Evolutionary conservation across 192 early-diverging fungal genomes (phyloP).

Genomic region (Backusella australiensis): DNA sequence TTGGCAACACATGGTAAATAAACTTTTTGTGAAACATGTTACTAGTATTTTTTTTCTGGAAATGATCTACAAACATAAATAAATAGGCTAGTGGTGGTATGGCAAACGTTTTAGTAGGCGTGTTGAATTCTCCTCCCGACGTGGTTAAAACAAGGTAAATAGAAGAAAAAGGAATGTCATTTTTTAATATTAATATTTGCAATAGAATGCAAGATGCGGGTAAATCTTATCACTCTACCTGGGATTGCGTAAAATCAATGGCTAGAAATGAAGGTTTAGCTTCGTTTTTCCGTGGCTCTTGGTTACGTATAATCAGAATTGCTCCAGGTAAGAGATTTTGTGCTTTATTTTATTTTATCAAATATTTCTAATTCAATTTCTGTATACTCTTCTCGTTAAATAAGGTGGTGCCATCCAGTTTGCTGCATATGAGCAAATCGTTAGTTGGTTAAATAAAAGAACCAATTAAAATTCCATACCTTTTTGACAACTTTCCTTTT

Average conservation of each 20-base stretch:
- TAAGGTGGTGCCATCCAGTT: constrained; percentile 41
- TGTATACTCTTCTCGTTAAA: constrained; percentile 11
- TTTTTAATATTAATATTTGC: not conserved
- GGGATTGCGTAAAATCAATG: constrained; percentile 35
- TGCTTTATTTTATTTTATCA: not conserved
- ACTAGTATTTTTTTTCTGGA: not conserved
- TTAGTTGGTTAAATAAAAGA: constrained; percentile 22
- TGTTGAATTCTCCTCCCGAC: constrained; percentile 43
- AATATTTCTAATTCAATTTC: not conserved
- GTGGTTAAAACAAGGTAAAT: constrained; percentile 42
- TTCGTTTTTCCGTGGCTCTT: constrained; percentile 41
- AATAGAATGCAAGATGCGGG: constrained; percentile 44
- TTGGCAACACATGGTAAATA: constrained; percentile 37
- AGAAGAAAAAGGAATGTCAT: not conserved
- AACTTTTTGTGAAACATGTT: not conserved
- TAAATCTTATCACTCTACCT: constrained; percentile 25
- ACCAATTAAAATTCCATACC: not conserved
- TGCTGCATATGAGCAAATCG: constrained; percentile 29
- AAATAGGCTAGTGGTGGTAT: constrained; percentile 34
- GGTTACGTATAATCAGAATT: constrained; percentile 38
- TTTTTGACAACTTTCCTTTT: constrained; percentile 4
- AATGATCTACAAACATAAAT: not conserved
- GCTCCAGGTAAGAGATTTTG: constrained; percentile 30
- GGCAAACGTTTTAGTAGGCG: constrained; percentile 39
- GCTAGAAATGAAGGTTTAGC: constrained; percentile 34